These are phyloP conservation scores for Camelina neglecta DNA, from an alignment of 345 rosid genomes.

Conservation along the genomic window DNA sequence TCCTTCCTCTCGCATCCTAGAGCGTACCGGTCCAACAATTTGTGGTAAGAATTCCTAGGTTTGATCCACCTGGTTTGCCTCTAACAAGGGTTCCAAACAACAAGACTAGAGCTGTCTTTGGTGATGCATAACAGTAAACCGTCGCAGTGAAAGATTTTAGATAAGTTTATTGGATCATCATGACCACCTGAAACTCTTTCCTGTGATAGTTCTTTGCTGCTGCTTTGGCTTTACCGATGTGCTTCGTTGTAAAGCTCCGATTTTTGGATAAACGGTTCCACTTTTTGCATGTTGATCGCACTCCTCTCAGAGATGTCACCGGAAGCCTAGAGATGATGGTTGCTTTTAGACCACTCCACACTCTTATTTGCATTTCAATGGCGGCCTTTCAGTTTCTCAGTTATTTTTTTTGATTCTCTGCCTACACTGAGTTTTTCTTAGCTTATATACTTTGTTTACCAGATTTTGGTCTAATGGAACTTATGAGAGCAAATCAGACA, in stretches of 20 bases:
- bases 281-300: background rate
- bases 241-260: background rate
- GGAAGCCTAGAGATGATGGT: background rate
- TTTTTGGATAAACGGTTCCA: background rate
- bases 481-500: no score
- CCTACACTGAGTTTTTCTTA: no score
- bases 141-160: background rate
- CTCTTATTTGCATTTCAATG: no score
- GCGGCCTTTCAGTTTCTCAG: no score
- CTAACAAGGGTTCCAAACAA: slow-evolving; percentile 11
- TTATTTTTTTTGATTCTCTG: no score
- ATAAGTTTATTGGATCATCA: background rate
- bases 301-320: background rate
- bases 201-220: slow-evolving; percentile 3
- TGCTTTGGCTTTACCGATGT: background rate
- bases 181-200: background rate
- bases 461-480: no score
- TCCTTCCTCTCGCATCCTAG: background rate
- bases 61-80: slow-evolving; percentile 1
- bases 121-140: slow-evolving; percentile 3
- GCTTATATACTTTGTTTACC: no score
- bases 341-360: no score
- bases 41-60: background rate
- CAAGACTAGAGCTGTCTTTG: background rate
- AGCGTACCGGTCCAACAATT: background rate